phyloP scores from a whole-genome alignment of 2,329 filamentous ascomycete genomes.

The Colletotrichum endophyticum region DNA sequence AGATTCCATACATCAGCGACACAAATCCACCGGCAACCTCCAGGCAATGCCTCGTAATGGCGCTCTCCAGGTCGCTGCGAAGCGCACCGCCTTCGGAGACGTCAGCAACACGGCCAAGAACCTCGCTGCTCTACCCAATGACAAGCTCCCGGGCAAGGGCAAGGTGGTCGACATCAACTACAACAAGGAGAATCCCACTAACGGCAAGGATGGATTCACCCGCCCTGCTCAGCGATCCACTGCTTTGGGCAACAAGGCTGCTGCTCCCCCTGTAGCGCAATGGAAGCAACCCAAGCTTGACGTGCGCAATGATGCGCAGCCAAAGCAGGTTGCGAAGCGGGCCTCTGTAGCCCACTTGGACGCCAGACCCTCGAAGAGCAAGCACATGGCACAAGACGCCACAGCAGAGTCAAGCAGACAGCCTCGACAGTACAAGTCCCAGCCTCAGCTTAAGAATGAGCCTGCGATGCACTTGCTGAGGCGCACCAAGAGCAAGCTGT shows the following conservation, averaged over 20 bases:
- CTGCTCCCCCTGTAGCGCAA: not conserved
- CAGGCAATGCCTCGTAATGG: constrained; percentile 53
- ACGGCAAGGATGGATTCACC: constrained; percentile 22
- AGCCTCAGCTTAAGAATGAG: constrained; percentile 54
- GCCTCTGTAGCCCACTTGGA: constrained; percentile 13
- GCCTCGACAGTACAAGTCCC: constrained; percentile 58
- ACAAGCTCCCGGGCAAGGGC: constrained; percentile 32
- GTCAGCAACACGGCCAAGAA: constrained; percentile 72
- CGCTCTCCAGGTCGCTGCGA: constrained; percentile 68
- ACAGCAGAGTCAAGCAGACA: constrained; percentile 23
- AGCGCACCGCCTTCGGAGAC: constrained; percentile 82
- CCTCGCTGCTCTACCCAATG: constrained; percentile 19
- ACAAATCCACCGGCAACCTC: constrained; percentile 78
- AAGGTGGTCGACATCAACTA: constrained; percentile 39
- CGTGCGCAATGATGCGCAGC: constrained; percentile 12
- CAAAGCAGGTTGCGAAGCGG: constrained; percentile 12
- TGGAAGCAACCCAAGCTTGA: constrained; percentile 14
- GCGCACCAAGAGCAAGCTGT: constrained; percentile 49
- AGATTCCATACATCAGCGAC: constrained; percentile 75
- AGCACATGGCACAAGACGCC: constrained; percentile 6
- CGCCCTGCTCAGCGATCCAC: constrained; percentile 24
- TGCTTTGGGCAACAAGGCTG: constrained; percentile 15
- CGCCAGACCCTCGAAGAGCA: constrained; percentile 9
- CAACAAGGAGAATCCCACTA: constrained; percentile 30
- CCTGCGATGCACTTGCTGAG: constrained; percentile 39